Conservation (phyloP, 176 grass and related monocot species). For the Carex myosuroides region DNA sequence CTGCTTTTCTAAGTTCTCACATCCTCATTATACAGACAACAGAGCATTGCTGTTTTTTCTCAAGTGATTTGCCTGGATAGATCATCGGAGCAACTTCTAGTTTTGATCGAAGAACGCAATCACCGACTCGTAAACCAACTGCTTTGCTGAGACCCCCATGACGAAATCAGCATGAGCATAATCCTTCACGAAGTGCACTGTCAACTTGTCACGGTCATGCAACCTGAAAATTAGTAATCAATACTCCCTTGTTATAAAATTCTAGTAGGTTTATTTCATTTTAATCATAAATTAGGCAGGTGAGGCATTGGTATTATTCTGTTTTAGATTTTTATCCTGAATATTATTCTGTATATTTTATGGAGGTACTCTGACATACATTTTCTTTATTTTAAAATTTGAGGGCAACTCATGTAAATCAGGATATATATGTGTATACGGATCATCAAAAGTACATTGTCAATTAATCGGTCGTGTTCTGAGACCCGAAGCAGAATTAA, state of each 20-base stretch:
- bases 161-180: slow-evolving; percentile 39
- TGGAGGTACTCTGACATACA: too few relatives aligned
- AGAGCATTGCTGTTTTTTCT: not conserved
- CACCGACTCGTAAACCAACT: slow-evolving; percentile 19
- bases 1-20: not conserved
- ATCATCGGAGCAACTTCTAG: not conserved
- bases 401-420: not conserved
- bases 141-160: slow-evolving; percentile 25
- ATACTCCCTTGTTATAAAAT: not conserved
- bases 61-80: not conserved
- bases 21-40: not conserved
- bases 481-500: not conserved
- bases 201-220: slow-evolving; percentile 25
- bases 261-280: not conserved
- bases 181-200: slow-evolving; percentile 31
- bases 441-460: not conserved
- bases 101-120: slow-evolving; percentile 22
- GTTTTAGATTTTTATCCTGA: too few relatives aligned
- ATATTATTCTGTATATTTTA: too few relatives aligned
- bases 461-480: too few relatives aligned
- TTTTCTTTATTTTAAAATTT: too few relatives aligned
- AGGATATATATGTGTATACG: not conserved
- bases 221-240: not conserved
- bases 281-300: too few relatives aligned
- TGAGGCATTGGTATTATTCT: too few relatives aligned